Evolutionary conservation across 176 grass and related monocot genomes (phyloP).

Genomic region (Echinochloa phyllopogon): DNA sequence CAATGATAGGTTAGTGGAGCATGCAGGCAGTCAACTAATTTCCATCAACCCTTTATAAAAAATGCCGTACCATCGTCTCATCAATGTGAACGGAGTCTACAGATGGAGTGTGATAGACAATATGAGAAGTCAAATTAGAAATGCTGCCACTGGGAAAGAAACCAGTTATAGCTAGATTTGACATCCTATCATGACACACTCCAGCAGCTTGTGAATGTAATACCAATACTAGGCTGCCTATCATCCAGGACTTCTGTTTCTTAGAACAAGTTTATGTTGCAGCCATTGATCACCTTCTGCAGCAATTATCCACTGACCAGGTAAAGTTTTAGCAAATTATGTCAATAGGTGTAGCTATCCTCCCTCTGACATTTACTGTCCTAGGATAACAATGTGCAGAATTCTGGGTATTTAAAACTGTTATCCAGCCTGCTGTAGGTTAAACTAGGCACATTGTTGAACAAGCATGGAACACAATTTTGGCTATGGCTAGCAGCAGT

Average conservation of each 20-base stretch:
- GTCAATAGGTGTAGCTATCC: too few relatives aligned
- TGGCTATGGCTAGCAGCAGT: too few relatives aligned
- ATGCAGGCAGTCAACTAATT: slow-evolving; percentile 55
- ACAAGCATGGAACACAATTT: too few relatives aligned
- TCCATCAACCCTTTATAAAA: slow-evolving; percentile 38
- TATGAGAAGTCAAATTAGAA: slow-evolving; percentile 54
- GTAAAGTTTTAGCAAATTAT: too few relatives aligned
- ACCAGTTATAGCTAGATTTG: slow-evolving; percentile 62
- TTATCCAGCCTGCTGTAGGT: too few relatives aligned
- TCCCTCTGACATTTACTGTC: too few relatives aligned
- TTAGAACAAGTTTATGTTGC: background rate
- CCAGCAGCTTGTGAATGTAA: background rate
- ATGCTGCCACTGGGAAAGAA: slow-evolving; percentile 21
- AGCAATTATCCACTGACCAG: background rate
- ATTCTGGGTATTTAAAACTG: too few relatives aligned
- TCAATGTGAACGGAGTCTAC: slow-evolving; percentile 50
- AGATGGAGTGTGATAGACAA: slow-evolving; percentile 50
- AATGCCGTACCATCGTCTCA: slow-evolving; percentile 68
- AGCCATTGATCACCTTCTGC: background rate
- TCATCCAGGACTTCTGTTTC: too few relatives aligned
- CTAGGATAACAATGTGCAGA: too few relatives aligned
- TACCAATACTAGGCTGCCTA: background rate
- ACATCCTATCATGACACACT: background rate
- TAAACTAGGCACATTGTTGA: too few relatives aligned
- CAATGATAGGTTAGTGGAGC: slow-evolving; percentile 49